These are phyloP conservation scores for Gossypium mustelinum DNA, from an alignment of 345 rosid species.

Conservation along the genomic window DNA sequence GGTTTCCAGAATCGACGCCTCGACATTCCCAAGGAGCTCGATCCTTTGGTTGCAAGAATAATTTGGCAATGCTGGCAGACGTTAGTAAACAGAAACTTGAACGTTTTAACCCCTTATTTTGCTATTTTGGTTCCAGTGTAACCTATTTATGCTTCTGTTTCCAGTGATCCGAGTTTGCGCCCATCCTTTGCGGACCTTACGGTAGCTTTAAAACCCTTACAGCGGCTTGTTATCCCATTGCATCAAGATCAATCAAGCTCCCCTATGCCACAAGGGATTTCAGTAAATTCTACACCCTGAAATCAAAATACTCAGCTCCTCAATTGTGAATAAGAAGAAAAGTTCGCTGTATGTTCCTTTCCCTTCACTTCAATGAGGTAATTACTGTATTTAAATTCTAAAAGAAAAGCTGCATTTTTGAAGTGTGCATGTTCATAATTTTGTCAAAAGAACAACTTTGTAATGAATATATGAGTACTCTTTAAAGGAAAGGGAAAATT, in stretches of 20 bases:
- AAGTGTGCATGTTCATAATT: slow-evolving; percentile 29
- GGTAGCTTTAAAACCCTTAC: slow-evolving; percentile 75
- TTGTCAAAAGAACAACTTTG: slow-evolving; percentile 7
- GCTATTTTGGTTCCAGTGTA: background rate
- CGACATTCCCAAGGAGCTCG: slow-evolving; percentile 91
- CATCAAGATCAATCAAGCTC: slow-evolving; percentile 50
- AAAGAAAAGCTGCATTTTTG: slow-evolving; percentile 20
- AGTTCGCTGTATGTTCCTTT: slow-evolving; percentile 14
- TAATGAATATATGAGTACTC: slow-evolving; percentile 20
- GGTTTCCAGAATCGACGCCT: slow-evolving; percentile 97
- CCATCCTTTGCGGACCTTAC: slow-evolving; percentile 83
- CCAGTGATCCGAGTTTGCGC: slow-evolving; percentile 84
- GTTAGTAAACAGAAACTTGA: slow-evolving; percentile 40
- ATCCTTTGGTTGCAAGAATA: slow-evolving; percentile 82
- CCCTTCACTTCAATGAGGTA: slow-evolving; percentile 6
- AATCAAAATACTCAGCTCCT: slow-evolving; percentile 11
- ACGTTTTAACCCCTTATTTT: background rate
- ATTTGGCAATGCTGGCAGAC: slow-evolving; percentile 95
- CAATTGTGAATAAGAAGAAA: slow-evolving; percentile 38
- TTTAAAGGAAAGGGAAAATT: slow-evolving; percentile 7
- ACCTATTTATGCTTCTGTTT: slow-evolving; percentile 11
- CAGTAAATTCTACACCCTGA: slow-evolving; percentile 64
- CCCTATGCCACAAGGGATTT: slow-evolving; percentile 42
- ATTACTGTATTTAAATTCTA: slow-evolving; percentile 12
- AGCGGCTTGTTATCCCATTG: slow-evolving; percentile 59